Evolutionary conservation across 306 rosid species (phyloP), one percentile per base, ranked within the genome.

Genomic region (apple (Malus domestica)): DNA sequence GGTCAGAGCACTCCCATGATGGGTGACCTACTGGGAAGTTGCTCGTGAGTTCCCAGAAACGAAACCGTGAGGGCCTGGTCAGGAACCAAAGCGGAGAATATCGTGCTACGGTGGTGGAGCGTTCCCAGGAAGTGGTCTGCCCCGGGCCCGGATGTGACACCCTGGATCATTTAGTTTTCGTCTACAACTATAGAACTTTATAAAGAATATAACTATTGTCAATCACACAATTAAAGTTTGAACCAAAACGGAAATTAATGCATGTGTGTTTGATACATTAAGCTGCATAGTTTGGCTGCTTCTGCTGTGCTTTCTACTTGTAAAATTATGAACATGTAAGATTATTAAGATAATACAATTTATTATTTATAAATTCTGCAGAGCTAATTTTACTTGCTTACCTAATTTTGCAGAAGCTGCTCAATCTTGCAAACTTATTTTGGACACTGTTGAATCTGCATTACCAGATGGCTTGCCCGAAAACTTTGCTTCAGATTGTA

Each of bases 381-480:
- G 38, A 25, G 30, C 70, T 76, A 68, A 71, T 45, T 10, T 70
- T 59, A 33, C 30, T 63, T 52, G 54, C 58, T 80, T 68, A 54
- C 57, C 55, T 18, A 44, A 10, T 84, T 69, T 85, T 84, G 80
- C 90, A 94, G 98, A 90, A 68, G 94, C 98, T 79, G 97, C 97
- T 77, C 85, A 81, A 60, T 89, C 98, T 10, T 91, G 98, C 89
- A 91, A 89, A 71, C 73, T 84, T 52, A 85, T 94, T 85, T 75
- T 90, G 81, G 97, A 91, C 84, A 91, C 94, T 9, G 82, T 91
- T 67, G 96, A 94, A 78, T 86, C 97, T 58, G 88, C 97, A 72
- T 81, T 94, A 71, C 98, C 97, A 13, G 98, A 88, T 51, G 96
- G 98, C 32, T 86, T 88, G 85, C 89, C 90, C 9, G 88, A 84